Percentiles rank a stretch among this genome's conserved stretches.
phyloP scores from a whole-genome alignment of 352 stramenopile species.

The Phytophthora sansomeana region DNA sequence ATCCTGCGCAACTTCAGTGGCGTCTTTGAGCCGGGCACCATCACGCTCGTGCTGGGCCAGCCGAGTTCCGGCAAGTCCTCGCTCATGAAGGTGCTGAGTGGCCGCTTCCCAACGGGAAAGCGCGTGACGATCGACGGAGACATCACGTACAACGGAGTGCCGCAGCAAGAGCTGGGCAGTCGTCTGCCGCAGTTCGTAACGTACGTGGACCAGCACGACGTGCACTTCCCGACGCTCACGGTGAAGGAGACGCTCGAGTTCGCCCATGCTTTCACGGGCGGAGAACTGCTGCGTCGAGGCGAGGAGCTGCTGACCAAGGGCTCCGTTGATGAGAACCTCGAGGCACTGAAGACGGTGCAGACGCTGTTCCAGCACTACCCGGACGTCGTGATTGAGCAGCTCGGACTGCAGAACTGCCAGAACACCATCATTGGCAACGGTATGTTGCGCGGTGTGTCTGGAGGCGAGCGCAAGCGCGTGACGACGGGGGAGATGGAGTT shows the following conservation, averaged over 20 bases:
- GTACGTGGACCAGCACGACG: constrained; percentile 59
- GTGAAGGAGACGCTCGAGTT: constrained; percentile 65
- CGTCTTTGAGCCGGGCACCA: constrained; percentile 35
- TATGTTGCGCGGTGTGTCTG: constrained; percentile 64
- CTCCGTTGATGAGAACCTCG: constrained; percentile 32
- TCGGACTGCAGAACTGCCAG: constrained; percentile 50
- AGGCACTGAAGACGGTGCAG: constrained; percentile 28
- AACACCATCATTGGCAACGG: constrained; percentile 58
- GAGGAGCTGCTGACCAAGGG: constrained; percentile 34
- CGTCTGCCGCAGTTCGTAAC: constrained; percentile 52
- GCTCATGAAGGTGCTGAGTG: constrained; percentile 41
- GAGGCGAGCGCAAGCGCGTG: constrained; percentile 76
- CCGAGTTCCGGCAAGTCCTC: constrained; percentile 36
- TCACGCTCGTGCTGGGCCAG: constrained; percentile 33
- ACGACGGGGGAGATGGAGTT: constrained; percentile 90
- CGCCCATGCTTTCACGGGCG: constrained; percentile 73
- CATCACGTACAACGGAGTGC: constrained; percentile 46
- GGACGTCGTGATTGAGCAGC: constrained; percentile 54
- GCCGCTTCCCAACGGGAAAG: constrained; percentile 39
- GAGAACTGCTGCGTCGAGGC: constrained; percentile 24
- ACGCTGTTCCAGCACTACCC: constrained; percentile 43
- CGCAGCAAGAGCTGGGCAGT: constrained; percentile 21
- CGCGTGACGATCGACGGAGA: constrained; percentile 30
- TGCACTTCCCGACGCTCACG: constrained; percentile 65
- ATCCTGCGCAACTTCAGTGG: constrained; percentile 40